Percentiles rank a stretch among this genome's conserved stretches.
These are phyloP conservation scores for Paramecium sexaurelia DNA, from an alignment of 73 alveolate species.

Conservation along the genomic window DNA sequence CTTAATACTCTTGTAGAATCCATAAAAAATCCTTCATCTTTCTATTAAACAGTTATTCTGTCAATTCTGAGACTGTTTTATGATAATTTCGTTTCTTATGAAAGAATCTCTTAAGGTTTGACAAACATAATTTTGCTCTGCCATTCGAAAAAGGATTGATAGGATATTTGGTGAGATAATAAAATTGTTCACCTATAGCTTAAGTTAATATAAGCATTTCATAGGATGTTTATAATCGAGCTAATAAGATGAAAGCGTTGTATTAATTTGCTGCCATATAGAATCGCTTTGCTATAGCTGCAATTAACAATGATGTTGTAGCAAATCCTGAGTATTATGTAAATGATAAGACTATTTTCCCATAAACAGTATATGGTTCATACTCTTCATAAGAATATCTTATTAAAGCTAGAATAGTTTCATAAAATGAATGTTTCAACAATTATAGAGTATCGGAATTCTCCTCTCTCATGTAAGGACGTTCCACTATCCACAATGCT, in stretches of 20 bases:
- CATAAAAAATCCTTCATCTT: background rate
- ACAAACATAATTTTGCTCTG: background rate
- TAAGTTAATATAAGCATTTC: background rate
- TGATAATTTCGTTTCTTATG: background rate
- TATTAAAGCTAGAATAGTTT: background rate
- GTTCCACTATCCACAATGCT: conserved; percentile 4
- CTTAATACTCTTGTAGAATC: background rate
- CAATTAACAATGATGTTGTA: background rate
- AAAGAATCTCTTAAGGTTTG: background rate
- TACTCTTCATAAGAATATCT: background rate
- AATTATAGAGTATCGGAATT: background rate
- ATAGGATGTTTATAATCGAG: background rate
- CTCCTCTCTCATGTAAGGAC: background rate
- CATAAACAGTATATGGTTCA: conserved; percentile 2
- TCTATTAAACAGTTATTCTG: background rate
- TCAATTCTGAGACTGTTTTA: background rate
- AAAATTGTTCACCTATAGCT: background rate
- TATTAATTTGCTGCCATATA: background rate
- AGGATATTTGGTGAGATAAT: background rate
- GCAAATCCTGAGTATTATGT: conserved; percentile 14
- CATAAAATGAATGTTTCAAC: background rate
- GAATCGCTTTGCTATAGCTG: background rate
- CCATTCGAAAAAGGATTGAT: background rate
- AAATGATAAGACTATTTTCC: background rate
- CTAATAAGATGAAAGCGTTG: background rate